phyloP scores from a whole-genome alignment of 805 yeast genomes.

The Ogataea corticis region DNA sequence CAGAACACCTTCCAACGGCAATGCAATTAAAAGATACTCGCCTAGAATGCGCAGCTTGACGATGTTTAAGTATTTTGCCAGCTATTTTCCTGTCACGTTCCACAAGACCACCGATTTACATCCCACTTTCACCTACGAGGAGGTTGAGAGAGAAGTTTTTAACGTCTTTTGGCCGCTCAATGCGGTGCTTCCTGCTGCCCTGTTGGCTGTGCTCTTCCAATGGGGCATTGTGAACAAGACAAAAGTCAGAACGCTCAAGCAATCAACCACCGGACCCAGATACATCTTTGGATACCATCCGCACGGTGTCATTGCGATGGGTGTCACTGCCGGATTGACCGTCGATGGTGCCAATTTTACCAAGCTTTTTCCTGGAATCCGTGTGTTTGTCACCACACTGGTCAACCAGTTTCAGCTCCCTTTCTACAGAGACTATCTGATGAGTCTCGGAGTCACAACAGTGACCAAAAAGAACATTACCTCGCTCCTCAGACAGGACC shows the following conservation, averaged over 20 bases:
- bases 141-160: constrained; percentile 6
- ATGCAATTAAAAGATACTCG: constrained; percentile 57
- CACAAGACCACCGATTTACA: constrained; percentile 67
- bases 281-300: constrained; percentile 95
- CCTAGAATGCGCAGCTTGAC: constrained; percentile 53
- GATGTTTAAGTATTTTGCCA: constrained; percentile 71
- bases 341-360: constrained; percentile 79
- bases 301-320: constrained; percentile 93
- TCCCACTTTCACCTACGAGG: constrained; percentile 59
- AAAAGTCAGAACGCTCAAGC: constrained; percentile 15
- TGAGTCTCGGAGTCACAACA: constrained; percentile 80
- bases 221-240: constrained; percentile 2
- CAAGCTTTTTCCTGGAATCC: constrained; percentile 78
- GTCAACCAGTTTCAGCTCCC: constrained; percentile 84
- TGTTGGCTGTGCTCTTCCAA: constrained; percentile 2
- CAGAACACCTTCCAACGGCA: constrained; percentile 75
- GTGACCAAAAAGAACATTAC: constrained; percentile 75
- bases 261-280: constrained; percentile 58
- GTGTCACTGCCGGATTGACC: constrained; percentile 80
- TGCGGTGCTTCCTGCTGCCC: constrained; percentile 6
- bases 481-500: constrained; percentile 60
- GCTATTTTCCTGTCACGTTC: constrained; percentile 76
- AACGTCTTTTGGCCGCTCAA: constrained; percentile 6
- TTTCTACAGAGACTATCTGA: constrained; percentile 79
- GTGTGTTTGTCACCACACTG: constrained; percentile 73